Conservation (phyloP, 371 early-diverging fungal species). For the Batkoa obscura region DNA sequence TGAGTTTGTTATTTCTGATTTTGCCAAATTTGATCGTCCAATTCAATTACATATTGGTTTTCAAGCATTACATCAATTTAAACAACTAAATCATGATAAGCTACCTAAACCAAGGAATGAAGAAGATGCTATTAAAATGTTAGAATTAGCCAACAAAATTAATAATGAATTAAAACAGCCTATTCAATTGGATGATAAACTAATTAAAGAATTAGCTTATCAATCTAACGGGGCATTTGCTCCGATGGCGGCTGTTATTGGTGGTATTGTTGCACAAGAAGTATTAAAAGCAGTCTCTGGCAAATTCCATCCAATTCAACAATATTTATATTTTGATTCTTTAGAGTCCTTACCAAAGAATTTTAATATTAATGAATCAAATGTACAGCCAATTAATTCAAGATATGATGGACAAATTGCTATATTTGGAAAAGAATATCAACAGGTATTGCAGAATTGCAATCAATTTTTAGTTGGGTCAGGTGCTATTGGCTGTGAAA, state of each 20-base stretch:
- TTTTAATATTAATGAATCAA: slow-evolving; percentile 39
- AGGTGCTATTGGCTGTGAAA: slow-evolving; percentile 99
- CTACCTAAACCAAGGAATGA: slow-evolving; percentile 51
- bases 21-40: slow-evolving; percentile 93
- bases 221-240: slow-evolving; percentile 78
- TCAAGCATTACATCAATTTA: slow-evolving; percentile 75
- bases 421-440: slow-evolving; percentile 87
- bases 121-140: slow-evolving; percentile 29
- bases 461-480: slow-evolving; percentile 92
- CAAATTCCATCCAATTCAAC: slow-evolving; percentile 92
- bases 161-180: slow-evolving; percentile 13
- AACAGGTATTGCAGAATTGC: slow-evolving; percentile 67
- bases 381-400: slow-evolving; percentile 37
- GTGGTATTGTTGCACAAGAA: slow-evolving; percentile 99
- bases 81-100: slow-evolving; percentile 27
- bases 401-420: slow-evolving; percentile 92
- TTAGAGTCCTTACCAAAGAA: slow-evolving; percentile 78
- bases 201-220: slow-evolving; percentile 70
- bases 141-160: slow-evolving; percentile 25
- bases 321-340: slow-evolving; percentile 97
- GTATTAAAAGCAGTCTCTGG: slow-evolving; percentile 92
- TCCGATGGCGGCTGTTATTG: slow-evolving; percentile 96
- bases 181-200: slow-evolving; percentile 47
- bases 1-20: slow-evolving; percentile 79
- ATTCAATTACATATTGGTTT: slow-evolving; percentile 78